Conservation (phyloP, 1,284 basidiomycete genomes). For the Pyrrhoderma noxium region DNA sequence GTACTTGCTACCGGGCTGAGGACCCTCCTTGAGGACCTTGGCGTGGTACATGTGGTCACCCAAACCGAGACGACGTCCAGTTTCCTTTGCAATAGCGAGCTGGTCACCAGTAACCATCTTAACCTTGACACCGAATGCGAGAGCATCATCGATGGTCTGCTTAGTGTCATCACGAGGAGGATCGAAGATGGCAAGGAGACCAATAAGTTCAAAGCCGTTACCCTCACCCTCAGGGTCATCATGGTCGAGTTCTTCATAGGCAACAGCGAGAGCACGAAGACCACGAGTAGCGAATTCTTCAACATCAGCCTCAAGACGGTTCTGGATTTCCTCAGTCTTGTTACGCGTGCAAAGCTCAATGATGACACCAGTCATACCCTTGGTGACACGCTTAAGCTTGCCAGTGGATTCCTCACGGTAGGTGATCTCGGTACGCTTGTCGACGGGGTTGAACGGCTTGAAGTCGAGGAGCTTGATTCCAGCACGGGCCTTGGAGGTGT, state of each 20-base stretch:
- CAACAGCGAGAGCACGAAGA: constrained; percentile 96
- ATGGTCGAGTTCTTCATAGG: constrained; percentile 88
- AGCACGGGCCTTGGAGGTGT: constrained; percentile 68
- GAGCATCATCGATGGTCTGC: constrained; percentile 96
- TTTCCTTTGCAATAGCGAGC: constrained; percentile 99
- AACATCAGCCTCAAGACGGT: constrained; percentile 88
- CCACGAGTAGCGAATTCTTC: constrained; percentile 94
- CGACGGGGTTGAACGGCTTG: constrained; percentile 99
- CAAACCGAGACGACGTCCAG: constrained; percentile 92
- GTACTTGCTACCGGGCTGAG: constrained; percentile 73
- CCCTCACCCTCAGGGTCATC: constrained; percentile 78
- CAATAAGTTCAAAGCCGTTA: constrained; percentile 95
- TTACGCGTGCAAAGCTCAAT: constrained; percentile 94
- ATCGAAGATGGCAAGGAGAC: constrained; percentile 96
- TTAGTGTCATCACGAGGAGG: constrained; percentile 98
- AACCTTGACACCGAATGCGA: constrained; percentile 93
- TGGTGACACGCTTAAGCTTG: constrained; percentile 96
- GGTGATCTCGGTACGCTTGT: constrained; percentile 98
- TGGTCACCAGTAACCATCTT: constrained; percentile 99
- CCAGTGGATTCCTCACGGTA: constrained; percentile 91
- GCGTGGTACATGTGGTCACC: constrained; percentile 97
- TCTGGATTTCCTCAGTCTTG: constrained; percentile 90
- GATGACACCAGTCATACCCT: constrained; percentile 98
- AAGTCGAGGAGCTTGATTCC: constrained; percentile 97
- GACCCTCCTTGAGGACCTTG: constrained; percentile 91